These are phyloP conservation scores for Flaveria brownii DNA, from an alignment of 129 eudicot species.

Conservation along the genomic window DNA sequence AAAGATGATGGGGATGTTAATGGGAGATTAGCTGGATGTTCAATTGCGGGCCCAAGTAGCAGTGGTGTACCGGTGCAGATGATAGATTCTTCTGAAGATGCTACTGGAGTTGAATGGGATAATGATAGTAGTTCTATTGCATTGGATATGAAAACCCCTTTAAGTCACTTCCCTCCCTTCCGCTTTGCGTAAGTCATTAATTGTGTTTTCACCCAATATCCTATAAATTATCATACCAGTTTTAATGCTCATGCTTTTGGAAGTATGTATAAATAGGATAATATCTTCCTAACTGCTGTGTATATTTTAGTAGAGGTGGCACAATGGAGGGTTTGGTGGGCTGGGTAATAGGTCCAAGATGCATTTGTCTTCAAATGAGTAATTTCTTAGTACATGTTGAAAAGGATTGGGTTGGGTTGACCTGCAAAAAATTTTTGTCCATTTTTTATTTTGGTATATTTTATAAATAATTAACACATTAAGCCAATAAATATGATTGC, in stretches of 20 bases:
- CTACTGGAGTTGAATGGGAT: conserved; percentile 75
- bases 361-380: not conserved
- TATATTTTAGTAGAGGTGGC: conserved; percentile 6
- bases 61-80: conserved; percentile 62
- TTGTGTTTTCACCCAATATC: conserved; percentile 3
- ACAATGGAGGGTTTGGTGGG: not conserved
- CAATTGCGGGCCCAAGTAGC: conserved; percentile 54
- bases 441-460: not conserved
- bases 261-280: not conserved
- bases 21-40: conserved; percentile 53
- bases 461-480: not conserved
- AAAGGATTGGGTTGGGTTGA: not conserved
- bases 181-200: conserved; percentile 82
- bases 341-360: not conserved
- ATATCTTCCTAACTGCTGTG: conserved; percentile 12
- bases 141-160: conserved; percentile 89
- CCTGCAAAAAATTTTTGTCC: not conserved
- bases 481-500: not conserved
- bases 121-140: conserved; percentile 70
- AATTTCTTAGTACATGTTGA: not conserved
- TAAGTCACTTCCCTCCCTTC: conserved; percentile 95
- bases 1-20: conserved; percentile 48
- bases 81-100: conserved; percentile 65
- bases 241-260: conserved; percentile 7
- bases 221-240: not conserved